phyloP scores from a whole-genome alignment of 2,329 filamentous ascomycete species.

The Trichoderma polysporum region DNA sequence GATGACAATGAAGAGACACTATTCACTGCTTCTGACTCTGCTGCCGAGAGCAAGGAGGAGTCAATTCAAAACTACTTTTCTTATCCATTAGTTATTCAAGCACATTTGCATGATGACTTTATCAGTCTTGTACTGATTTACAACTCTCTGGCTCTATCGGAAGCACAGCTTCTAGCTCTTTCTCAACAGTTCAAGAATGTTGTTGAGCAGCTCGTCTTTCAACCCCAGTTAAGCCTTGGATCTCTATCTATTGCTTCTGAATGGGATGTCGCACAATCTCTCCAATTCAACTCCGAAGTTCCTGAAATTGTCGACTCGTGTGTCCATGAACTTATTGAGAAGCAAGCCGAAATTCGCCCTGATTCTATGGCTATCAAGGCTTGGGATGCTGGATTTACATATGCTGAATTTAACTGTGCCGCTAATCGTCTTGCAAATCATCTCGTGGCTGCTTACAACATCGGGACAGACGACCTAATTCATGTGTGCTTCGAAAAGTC shows the following conservation, averaged over 20 bases:
- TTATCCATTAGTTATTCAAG: constrained; percentile 16
- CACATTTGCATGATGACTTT: neutral
- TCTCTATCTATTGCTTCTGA: constrained; percentile 3
- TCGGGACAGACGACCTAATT: constrained; percentile 23
- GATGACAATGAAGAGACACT: neutral
- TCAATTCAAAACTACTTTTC: constrained; percentile 19
- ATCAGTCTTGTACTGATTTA: constrained; percentile 16
- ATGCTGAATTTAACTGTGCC: constrained; percentile 33
- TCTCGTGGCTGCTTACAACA: constrained; percentile 5
- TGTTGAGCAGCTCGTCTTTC: constrained; percentile 4
- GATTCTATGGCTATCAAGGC: constrained; percentile 5
- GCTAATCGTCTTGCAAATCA: constrained; percentile 21
- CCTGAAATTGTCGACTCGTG: constrained; percentile 8
- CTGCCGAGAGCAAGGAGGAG: neutral
- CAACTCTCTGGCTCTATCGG: neutral
- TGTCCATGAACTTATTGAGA: constrained; percentile 20
- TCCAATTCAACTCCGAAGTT: constrained; percentile 7
- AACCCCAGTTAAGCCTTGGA: neutral
- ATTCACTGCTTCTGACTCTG: neutral
- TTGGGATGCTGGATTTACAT: constrained; percentile 37
- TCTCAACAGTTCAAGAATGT: constrained; percentile 17
- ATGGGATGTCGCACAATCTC: constrained; percentile 8
- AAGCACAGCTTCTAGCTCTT: constrained; percentile 5
- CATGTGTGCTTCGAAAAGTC: constrained; percentile 22
- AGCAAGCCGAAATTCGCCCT: constrained; percentile 6